Percentiles rank a stretch among this genome's conserved stretches.
Evolutionary conservation across 441 rosid species (phyloP).

Genomic region (Erodium texanum): DNA sequence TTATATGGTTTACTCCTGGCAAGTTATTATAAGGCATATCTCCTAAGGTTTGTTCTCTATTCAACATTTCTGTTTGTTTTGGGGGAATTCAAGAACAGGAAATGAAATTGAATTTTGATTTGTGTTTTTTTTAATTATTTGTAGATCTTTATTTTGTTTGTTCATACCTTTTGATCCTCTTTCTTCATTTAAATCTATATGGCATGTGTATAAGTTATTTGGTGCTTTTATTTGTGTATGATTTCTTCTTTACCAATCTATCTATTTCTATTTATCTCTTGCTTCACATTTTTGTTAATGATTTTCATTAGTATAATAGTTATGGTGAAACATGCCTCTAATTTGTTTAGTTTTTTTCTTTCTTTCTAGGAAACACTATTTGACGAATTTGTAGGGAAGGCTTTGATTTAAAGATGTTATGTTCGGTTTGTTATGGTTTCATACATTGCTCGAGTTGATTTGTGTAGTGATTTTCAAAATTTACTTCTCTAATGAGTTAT

Average conservation of each 20-base stretch:
- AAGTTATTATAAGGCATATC: constrained; percentile 36
- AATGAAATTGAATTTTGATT: background rate
- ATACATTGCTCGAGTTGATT: no score
- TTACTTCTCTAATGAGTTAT: no score
- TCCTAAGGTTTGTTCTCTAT: constrained; percentile 34
- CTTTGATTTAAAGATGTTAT: no score
- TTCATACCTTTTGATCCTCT: background rate
- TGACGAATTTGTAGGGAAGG: constrained; percentile 99
- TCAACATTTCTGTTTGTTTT: background rate
- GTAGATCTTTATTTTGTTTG: background rate
- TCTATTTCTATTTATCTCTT: constrained; percentile 11
- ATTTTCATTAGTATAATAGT: background rate
- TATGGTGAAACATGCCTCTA: constrained; percentile 16
- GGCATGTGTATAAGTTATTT: no score
- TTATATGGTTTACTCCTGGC: constrained; percentile 50
- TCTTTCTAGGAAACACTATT: constrained; percentile 67
- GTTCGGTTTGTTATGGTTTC: no score
- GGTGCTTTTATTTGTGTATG: constrained; percentile 74
- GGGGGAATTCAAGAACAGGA: background rate
- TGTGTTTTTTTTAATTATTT: no score
- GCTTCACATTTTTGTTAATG: background rate
- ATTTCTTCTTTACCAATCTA: constrained; percentile 46
- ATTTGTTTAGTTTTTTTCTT: constrained; percentile 12
- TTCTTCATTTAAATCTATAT: background rate
- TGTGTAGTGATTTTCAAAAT: no score